Percentiles rank a stretch among this genome's conserved stretches.
These are phyloP conservation scores for Botrytis porri DNA, from an alignment of 2,329 filamentous ascomycete genomes.

Conservation along the genomic window DNA sequence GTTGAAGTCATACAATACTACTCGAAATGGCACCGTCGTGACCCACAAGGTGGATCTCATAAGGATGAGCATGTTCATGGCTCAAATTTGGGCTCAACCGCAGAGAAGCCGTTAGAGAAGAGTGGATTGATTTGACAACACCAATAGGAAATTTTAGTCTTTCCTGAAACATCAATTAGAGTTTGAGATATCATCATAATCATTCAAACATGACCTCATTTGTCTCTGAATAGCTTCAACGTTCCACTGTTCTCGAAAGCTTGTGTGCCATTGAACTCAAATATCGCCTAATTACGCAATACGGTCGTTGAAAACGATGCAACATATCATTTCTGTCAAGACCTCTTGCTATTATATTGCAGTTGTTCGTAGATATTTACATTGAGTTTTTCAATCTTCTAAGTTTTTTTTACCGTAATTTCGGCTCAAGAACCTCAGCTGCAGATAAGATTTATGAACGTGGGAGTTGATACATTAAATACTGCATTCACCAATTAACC, in stretches of 20 bases:
- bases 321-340: neutral
- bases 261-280: neutral
- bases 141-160: conserved; percentile 4
- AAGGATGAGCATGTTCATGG: neutral
- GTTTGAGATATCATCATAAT: neutral
- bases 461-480: neutral
- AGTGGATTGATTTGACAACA: neutral
- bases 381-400: neutral
- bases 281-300: neutral
- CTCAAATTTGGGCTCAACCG: conserved; percentile 5
- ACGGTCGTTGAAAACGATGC: neutral
- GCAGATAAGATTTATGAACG: neutral
- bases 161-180: neutral
- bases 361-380: neutral
- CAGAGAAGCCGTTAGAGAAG: neutral
- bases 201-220: conserved; percentile 2
- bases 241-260: neutral
- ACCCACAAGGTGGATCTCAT: neutral
- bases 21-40: neutral
- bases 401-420: neutral
- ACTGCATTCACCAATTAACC: neutral
- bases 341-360: neutral
- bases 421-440: neutral
- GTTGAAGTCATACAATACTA: neutral
- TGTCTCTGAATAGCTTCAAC: conserved; percentile 3